Conservation (phyloP, 208 protist genomes). For the Crithidia brevicula region DNA sequence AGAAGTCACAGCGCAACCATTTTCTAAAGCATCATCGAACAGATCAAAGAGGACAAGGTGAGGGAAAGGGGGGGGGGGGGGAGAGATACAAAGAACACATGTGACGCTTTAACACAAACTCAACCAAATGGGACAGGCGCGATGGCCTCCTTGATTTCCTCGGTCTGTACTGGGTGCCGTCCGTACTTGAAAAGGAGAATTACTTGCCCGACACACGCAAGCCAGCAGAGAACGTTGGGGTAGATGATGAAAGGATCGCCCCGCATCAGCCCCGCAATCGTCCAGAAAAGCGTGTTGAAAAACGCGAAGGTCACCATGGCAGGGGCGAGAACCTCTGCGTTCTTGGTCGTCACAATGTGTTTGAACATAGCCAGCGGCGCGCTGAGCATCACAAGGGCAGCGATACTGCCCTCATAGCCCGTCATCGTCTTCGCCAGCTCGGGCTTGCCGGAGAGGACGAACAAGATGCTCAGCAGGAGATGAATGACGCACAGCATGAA, state of each 20-base stretch:
- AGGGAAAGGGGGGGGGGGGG: no score
- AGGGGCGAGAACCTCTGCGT: slow-evolving; percentile 56
- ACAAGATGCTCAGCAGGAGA: slow-evolving; percentile 35
- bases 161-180: slow-evolving; percentile 18
- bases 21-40: neutral
- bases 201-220: slow-evolving; percentile 44
- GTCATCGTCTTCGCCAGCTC: slow-evolving; percentile 37
- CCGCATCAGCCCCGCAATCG: slow-evolving; percentile 50
- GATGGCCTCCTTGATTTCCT: slow-evolving; percentile 42
- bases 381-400: slow-evolving; percentile 58
- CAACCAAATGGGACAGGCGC: slow-evolving; percentile 54
- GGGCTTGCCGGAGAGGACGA: slow-evolving; percentile 32
- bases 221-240: slow-evolving; percentile 43
- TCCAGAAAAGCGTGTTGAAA: slow-evolving; percentile 62
- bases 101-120: neutral
- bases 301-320: slow-evolving; percentile 60
- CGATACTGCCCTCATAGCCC: slow-evolving; percentile 49
- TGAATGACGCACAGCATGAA: slow-evolving; percentile 32
- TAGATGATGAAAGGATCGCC: slow-evolving; percentile 50
- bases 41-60: no score
- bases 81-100: neutral
- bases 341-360: slow-evolving; percentile 59
- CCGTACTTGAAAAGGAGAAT: slow-evolving; percentile 58
- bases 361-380: slow-evolving; percentile 54
- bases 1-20: no score